A percentile compares a stretch with the other conserved stretches of the same genome.
phyloP scores from a whole-genome alignment of 2,329 filamentous ascomycete genomes.

The Penicillium sp. region DNA sequence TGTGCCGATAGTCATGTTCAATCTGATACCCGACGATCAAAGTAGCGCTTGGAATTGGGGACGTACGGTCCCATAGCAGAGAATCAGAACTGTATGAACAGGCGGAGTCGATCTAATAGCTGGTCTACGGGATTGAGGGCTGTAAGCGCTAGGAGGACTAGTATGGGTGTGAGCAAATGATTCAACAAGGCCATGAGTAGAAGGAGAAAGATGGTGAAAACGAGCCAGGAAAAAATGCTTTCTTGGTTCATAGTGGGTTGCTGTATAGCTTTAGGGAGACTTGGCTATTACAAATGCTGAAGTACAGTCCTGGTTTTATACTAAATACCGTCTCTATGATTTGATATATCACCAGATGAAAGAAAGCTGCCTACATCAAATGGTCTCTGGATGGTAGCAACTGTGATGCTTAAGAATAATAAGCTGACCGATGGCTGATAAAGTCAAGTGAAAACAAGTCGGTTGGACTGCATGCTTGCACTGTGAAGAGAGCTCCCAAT shows the following conservation, averaged over 20 bases:
- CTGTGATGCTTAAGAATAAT: background rate
- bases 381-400: background rate
- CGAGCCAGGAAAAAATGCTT: background rate
- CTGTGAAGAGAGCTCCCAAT: background rate
- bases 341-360: background rate
- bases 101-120: background rate
- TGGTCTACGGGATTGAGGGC: background rate
- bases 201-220: background rate
- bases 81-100: background rate
- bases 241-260: background rate
- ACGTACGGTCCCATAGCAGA: background rate
- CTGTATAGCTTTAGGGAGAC: background rate
- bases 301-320: background rate
- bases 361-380: background rate
- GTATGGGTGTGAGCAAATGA: background rate
- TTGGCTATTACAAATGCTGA: background rate
- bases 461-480: too few relatives aligned
- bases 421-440: background rate
- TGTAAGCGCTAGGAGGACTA: background rate
- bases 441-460: background rate
- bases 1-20: slow-evolving; percentile 9
- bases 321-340: background rate
- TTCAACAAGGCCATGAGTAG: background rate
- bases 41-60: slow-evolving; percentile 13
- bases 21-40: slow-evolving; percentile 10